phyloP scores from a whole-genome alignment of 2,329 filamentous ascomycete species.

The Cladosporium velox region DNA sequence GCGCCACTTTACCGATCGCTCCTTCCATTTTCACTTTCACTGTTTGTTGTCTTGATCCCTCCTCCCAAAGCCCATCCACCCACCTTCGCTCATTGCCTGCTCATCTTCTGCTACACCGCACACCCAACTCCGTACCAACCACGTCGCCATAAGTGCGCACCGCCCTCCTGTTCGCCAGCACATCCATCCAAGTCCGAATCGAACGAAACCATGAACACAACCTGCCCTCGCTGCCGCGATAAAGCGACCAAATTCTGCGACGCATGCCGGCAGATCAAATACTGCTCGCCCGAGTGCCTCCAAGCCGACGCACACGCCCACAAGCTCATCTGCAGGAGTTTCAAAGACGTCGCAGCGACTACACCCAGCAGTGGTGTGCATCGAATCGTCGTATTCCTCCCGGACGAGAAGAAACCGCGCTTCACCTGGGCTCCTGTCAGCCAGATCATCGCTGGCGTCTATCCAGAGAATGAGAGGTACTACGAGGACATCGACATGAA shows the following conservation, averaged over 20 bases:
- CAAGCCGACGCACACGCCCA: constrained; percentile 15
- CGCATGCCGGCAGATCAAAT: constrained; percentile 14
- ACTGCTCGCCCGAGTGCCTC: constrained; percentile 22
- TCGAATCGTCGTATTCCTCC: constrained; percentile 14
- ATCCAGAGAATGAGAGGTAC: background rate
- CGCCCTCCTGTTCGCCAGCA: background rate
- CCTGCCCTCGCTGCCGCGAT: constrained; percentile 15
- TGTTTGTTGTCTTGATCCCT: background rate
- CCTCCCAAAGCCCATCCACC: background rate
- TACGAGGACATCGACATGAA: background rate
- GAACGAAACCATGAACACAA: background rate
- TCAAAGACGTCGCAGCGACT: constrained; percentile 1
- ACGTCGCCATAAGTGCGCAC: background rate
- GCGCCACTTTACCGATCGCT: background rate
- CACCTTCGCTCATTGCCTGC: background rate
- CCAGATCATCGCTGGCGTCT: background rate
- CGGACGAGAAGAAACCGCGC: background rate
- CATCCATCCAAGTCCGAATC: background rate
- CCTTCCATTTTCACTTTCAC: background rate
- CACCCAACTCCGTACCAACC: background rate
- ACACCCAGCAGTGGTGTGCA: background rate
- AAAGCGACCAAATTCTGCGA: background rate
- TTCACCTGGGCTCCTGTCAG: constrained; percentile 14
- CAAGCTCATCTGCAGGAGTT: constrained; percentile 19
- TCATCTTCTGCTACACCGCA: background rate